A percentile compares a stretch with the other conserved stretches of the same genome.
Conservation (phyloP, 192 early-diverging fungal genomes). For the Coemansia sp. region DNA sequence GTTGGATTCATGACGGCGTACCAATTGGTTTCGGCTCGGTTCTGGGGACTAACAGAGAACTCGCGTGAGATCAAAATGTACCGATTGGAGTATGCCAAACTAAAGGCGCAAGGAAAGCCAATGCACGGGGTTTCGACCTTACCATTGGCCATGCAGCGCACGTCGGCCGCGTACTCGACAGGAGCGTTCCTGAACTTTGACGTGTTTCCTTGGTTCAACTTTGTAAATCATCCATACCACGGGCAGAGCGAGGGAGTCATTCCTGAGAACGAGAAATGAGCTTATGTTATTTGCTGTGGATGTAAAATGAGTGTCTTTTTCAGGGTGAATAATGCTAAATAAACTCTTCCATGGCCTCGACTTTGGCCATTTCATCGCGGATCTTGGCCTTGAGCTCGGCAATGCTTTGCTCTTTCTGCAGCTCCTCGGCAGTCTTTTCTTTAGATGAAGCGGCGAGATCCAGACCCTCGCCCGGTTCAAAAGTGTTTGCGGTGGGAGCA, state of each 20-base stretch:
- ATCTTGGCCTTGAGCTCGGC: slow-evolving; percentile 43
- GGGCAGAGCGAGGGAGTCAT: slow-evolving; percentile 53
- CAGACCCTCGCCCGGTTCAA: slow-evolving; percentile 80
- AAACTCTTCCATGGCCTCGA: slow-evolving; percentile 48
- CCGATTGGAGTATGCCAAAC: slow-evolving; percentile 58
- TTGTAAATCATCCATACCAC: slow-evolving; percentile 72
- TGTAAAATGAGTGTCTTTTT: background rate
- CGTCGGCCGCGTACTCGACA: slow-evolving; percentile 61
- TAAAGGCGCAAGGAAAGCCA: slow-evolving; percentile 62
- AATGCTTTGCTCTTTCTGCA: slow-evolving; percentile 28
- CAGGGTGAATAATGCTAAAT: too few species aligned
- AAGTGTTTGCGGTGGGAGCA: slow-evolving; percentile 61
- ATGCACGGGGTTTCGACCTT: slow-evolving; percentile 60
- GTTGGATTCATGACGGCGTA: slow-evolving; percentile 80
- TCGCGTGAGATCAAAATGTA: slow-evolving; percentile 68
- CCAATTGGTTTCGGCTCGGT: slow-evolving; percentile 63
- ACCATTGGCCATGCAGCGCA: slow-evolving; percentile 56
- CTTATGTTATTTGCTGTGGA: background rate
- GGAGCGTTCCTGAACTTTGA: slow-evolving; percentile 64
- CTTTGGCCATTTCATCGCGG: slow-evolving; percentile 43
- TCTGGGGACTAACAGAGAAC: slow-evolving; percentile 92
- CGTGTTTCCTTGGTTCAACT: slow-evolving; percentile 71
- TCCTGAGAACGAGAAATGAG: slow-evolving; percentile 35
- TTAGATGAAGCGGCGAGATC: background rate
- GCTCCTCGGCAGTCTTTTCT: too few species aligned